Percentiles rank a stretch among this genome's conserved stretches.
These are phyloP conservation scores for Lactifluus piperatus DNA, from an alignment of 768 basidiomycete species.

Conservation along the genomic window DNA sequence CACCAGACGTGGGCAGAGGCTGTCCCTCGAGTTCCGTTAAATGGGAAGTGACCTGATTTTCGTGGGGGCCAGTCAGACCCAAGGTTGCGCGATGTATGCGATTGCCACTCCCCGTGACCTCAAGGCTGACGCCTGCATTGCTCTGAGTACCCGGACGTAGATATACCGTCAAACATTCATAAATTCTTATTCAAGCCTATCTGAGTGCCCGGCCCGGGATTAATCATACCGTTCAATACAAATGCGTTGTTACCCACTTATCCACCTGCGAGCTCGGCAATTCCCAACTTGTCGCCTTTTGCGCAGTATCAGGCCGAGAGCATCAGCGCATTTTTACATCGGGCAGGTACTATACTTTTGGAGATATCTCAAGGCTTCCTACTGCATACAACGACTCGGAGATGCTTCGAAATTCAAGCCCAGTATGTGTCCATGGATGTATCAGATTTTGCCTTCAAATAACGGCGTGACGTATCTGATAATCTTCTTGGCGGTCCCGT, in stretches of 20 bases:
- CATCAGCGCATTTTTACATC: slow-evolving; percentile 36
- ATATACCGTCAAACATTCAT: slow-evolving; percentile 70
- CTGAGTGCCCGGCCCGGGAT: no score
- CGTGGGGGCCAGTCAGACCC: not conserved
- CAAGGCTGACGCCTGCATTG: slow-evolving; percentile 37
- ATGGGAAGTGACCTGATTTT: slow-evolving; percentile 75
- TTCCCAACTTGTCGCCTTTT: slow-evolving; percentile 78
- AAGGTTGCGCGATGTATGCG: not conserved
- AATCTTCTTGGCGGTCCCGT: no score
- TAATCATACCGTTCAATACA: slow-evolving; percentile 40
- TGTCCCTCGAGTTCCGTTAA: slow-evolving; percentile 59
- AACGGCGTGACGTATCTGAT: not conserved
- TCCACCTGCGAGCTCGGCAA: slow-evolving; percentile 54
- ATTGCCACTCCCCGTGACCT: not conserved
- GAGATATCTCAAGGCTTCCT: slow-evolving; percentile 71
- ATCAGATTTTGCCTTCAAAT: not conserved
- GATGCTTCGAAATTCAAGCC: slow-evolving; percentile 45
- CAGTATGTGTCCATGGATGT: not conserved
- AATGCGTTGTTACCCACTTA: slow-evolving; percentile 30
- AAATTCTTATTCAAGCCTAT: slow-evolving; percentile 75
- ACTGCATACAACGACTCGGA: slow-evolving; percentile 81
- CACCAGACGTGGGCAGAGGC: not conserved
- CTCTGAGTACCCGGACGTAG: slow-evolving; percentile 55
- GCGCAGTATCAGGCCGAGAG: slow-evolving; percentile 71
- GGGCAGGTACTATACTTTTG: slow-evolving; percentile 49